Percentiles rank a stretch among this genome's conserved stretches.
These are phyloP conservation scores for Bremia lactucae DNA, from an alignment of 352 stramenopile species.

Conservation along the genomic window DNA sequence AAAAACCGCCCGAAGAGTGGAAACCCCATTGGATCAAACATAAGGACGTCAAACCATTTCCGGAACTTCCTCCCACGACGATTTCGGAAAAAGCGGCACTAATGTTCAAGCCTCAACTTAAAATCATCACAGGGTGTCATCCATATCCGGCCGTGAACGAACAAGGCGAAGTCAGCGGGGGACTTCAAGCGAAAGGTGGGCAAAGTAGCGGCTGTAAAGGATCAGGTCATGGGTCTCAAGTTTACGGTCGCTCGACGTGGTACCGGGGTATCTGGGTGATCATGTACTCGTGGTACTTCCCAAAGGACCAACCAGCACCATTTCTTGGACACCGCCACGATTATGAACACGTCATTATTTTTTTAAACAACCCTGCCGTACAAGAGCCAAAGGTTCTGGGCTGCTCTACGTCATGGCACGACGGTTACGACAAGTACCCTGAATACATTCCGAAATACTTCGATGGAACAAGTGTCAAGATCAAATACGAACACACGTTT, in stretches of 20 bases:
- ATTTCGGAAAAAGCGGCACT: constrained; percentile 10
- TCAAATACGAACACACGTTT: constrained; percentile 5
- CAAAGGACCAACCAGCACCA: not conserved
- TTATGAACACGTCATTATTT: constrained; percentile 2
- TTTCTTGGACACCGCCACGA: not conserved
- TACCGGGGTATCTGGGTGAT: constrained; percentile 11
- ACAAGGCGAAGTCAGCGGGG: constrained; percentile 4
- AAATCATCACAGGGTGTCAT: constrained; percentile 13
- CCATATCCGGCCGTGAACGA: constrained; percentile 10
- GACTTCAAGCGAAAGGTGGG: constrained; percentile 6
- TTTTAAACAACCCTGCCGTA: constrained; percentile 1
- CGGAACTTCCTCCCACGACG: too few relatives aligned
- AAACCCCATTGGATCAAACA: too few relatives aligned
- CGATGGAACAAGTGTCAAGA: constrained; percentile 4
- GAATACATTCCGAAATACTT: not conserved
- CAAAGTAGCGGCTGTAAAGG: constrained; percentile 14
- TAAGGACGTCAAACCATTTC: too few relatives aligned
- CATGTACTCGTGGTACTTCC: constrained; percentile 8
- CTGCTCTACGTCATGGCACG: constrained; percentile 5
- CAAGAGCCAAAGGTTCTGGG: constrained; percentile 8
- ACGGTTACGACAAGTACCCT: constrained; percentile 1
- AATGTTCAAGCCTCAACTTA: constrained; percentile 10
- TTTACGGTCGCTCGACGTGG: constrained; percentile 14
- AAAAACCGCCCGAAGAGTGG: too few relatives aligned
- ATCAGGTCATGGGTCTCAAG: constrained; percentile 17